phyloP scores from a whole-genome alignment of 495 filamentous ascomycete genomes.

The Bombardia bombarda region DNA sequence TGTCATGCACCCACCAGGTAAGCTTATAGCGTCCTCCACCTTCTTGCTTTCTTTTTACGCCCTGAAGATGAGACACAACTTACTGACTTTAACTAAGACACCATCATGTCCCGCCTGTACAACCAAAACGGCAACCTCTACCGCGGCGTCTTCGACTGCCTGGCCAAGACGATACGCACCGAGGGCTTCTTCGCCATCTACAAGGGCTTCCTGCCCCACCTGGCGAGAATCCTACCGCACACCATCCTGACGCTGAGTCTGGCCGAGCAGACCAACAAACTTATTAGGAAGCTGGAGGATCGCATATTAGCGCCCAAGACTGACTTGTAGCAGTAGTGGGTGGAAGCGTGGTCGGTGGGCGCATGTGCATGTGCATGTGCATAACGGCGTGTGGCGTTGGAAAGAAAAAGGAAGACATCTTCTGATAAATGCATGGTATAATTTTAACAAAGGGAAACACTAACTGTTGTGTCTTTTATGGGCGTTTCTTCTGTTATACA shows the following conservation, averaged over 20 bases:
- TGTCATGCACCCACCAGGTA: conserved; percentile 96
- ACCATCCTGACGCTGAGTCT: conserved; percentile 88
- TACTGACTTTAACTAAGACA: conserved; percentile 49
- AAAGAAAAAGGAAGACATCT: too few relatives aligned
- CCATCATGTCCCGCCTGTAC: conserved; percentile 97
- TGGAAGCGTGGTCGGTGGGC: too few relatives aligned
- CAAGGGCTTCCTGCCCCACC: conserved; percentile 94
- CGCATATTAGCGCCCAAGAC: conserved; percentile 47
- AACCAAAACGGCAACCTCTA: conserved; percentile 98
- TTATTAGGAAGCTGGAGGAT: conserved; percentile 70
- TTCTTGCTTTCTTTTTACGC: neutral
- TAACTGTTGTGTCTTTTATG: too few relatives aligned
- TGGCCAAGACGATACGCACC: conserved; percentile 81
- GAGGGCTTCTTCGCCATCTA: conserved; percentile 93
- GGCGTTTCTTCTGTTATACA: too few relatives aligned
- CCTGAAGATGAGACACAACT: neutral
- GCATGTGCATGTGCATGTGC: too few relatives aligned
- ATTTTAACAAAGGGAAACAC: too few relatives aligned
- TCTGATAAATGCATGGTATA: too few relatives aligned
- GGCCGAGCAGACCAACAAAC: conserved; percentile 95
- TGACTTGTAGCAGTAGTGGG: too few relatives aligned
- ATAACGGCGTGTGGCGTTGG: too few relatives aligned
- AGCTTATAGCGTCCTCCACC: too few relatives aligned
- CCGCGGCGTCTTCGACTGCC: conserved; percentile 82
- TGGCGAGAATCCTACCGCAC: conserved; percentile 90